These are phyloP conservation scores for Phaeoacremonium minimum DNA, from an alignment of 2,329 filamentous ascomycete species.

Conservation along the genomic window DNA sequence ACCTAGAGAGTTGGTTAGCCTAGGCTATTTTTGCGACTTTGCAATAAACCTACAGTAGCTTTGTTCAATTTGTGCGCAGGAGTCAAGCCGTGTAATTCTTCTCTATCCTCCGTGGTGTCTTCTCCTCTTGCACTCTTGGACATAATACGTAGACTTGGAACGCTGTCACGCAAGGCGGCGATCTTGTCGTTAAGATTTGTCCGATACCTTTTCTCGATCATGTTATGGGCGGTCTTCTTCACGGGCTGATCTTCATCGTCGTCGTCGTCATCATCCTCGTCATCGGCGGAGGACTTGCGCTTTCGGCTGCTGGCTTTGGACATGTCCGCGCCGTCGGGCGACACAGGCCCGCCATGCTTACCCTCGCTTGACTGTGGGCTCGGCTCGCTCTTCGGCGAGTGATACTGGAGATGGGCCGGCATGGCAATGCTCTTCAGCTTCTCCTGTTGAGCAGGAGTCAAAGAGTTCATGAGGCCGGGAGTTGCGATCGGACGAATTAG, in stretches of 20 bases:
- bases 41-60: constrained; percentile 60
- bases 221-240: constrained; percentile 96
- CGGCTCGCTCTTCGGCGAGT: constrained; percentile 52
- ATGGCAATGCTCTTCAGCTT: constrained; percentile 60
- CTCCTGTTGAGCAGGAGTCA: constrained; percentile 58
- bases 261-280: constrained; percentile 56
- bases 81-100: constrained; percentile 76
- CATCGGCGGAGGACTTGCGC: constrained; percentile 64
- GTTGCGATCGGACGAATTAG: constrained; percentile 19
- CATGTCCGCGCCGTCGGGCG: constrained; percentile 48
- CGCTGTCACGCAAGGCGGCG: constrained; percentile 82
- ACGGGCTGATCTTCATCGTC: constrained; percentile 50
- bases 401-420: constrained; percentile 58
- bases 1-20: constrained; percentile 39
- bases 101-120: constrained; percentile 68
- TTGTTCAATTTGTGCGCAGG: constrained; percentile 96
- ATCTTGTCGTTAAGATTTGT: constrained; percentile 98
- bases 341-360: constrained; percentile 46
- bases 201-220: constrained; percentile 96
- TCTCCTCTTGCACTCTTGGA: constrained; percentile 66
- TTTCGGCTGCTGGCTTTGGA: constrained; percentile 53
- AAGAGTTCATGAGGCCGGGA: constrained; percentile 28
- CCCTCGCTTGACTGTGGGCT: constrained; percentile 53
- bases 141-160: constrained; percentile 84
- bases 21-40: too few species aligned